phyloP scores from a whole-genome alignment of 2,329 filamentous ascomycete species.

The Zasmidium citrigriseum region DNA sequence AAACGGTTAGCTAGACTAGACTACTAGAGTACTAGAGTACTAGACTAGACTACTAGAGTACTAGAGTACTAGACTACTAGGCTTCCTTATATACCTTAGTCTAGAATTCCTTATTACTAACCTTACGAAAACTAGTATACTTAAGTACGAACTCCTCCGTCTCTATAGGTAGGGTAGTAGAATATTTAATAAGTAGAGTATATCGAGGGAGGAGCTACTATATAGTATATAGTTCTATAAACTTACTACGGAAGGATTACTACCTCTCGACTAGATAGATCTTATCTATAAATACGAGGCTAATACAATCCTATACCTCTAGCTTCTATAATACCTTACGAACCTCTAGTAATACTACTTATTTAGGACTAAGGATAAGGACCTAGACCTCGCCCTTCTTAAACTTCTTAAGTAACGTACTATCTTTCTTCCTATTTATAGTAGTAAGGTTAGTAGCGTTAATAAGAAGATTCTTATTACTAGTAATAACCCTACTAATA shows the following conservation, averaged over 20 bases:
- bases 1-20: background rate
- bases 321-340: background rate
- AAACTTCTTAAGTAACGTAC: background rate
- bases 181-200: background rate
- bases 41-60: too few relatives aligned
- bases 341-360: background rate
- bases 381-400: background rate
- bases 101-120: background rate
- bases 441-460: background rate
- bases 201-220: background rate
- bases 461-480: background rate
- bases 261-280: background rate
- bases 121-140: background rate
- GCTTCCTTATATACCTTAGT: background rate
- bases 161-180: background rate
- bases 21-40: background rate
- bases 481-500: background rate
- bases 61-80: too few relatives aligned
- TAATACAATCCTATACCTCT: background rate
- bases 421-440: background rate
- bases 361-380: background rate
- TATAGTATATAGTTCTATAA: background rate
- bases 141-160: background rate
- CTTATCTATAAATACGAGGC: background rate
- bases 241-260: background rate